Evolutionary conservation across 805 yeast species (phyloP), one percentile per base, ranked within the genome.

Genomic region (Saccharomycopsis javanensis): DNA sequence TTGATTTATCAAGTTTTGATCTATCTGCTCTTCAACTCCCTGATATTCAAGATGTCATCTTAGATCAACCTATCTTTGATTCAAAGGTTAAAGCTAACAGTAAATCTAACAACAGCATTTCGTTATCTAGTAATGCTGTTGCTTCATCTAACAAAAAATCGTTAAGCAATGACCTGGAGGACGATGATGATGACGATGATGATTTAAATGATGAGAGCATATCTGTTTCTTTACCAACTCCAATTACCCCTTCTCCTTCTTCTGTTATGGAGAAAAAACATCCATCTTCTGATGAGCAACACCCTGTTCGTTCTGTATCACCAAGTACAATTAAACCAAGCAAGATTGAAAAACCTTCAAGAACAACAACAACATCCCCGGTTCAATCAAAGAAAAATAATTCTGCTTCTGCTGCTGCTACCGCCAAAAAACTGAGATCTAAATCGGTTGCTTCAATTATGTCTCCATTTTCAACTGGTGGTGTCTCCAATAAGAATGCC

Each of bases 31-130:
- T 60, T 13, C 3, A 28, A 11, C 55, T 55, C 33, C 55, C 30
- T 4, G 59, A 61, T 23, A 58, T 58, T 38, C 58, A 61, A 30
- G 59, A 58, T 13, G 52, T 60, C 5, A 59, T 55, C 18, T 54
- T 58, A 25, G 55, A 20, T 42, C 63, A 53, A 50, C 54, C 61
- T 15, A 18, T 34, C 11, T 59, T 51, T 27, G 59, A 50, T 27
- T 52, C 54, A n/a, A 30, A 48, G 18, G 28, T 48, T 18, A 48
- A 48, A 28, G 28, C 6, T 13, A n/a, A 20, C 34, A 28, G 59
- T 15, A 27, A 33, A 5, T 50, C 56, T n/a, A 57, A 55, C 6
- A 27, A 50, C 30, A 33, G 53, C 31, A 50, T 33, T 27, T 20
- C 42, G 23, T 48, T 18, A 30, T 33, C 54, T 51, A 28, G 45